Conservation (phyloP, 805 yeast genomes). For the Jamesozyma spencerorum region DNA sequence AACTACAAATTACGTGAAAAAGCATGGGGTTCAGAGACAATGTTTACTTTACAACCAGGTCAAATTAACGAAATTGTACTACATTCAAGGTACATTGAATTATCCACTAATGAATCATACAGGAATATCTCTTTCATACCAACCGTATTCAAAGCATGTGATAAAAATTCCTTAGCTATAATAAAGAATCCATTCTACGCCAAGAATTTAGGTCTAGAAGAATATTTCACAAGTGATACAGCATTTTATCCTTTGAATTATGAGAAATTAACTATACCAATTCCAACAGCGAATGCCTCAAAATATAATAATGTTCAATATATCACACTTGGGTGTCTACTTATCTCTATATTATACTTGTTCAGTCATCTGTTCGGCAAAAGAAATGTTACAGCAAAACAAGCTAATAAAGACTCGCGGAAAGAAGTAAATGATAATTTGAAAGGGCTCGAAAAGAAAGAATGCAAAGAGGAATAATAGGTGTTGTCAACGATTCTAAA, state of each 20-base stretch:
- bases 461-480: too few species aligned
- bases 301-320: conserved; percentile 28
- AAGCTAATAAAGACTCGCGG: neutral
- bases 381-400: neutral
- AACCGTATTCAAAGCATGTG: conserved; percentile 43
- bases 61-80: conserved; percentile 32
- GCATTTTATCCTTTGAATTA: conserved; percentile 32
- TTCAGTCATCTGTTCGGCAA: conserved; percentile 17
- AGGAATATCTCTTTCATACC: conserved; percentile 31
- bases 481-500: too few species aligned
- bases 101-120: conserved; percentile 19
- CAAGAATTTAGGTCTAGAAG: conserved; percentile 36
- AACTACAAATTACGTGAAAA: conserved; percentile 32
- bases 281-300: conserved; percentile 36
- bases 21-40: conserved; percentile 39
- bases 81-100: conserved; percentile 45
- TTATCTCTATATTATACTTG: conserved; percentile 30
- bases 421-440: neutral
- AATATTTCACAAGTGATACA: conserved; percentile 39
- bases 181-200: conserved; percentile 33
- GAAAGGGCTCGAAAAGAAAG: too few species aligned
- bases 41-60: conserved; percentile 30
- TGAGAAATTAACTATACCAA: conserved; percentile 20
- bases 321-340: conserved; percentile 30
- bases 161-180: conserved; percentile 22